Evolutionary conservation across 1,284 basidiomycete species (phyloP).

Genomic region (Sporisorium reilianum): DNA sequence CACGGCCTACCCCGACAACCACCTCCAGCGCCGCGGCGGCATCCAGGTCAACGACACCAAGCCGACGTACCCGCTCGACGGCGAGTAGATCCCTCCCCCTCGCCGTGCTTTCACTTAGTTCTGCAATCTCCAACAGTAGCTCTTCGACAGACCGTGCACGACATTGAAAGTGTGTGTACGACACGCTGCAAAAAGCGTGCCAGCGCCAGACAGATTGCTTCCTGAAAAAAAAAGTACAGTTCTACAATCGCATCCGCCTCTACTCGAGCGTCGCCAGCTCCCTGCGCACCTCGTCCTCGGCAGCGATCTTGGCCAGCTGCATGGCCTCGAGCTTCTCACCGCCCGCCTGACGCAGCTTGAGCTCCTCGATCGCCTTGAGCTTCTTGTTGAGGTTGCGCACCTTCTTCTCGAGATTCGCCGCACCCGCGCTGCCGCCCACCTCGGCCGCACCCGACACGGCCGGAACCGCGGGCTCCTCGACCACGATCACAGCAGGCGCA

Average conservation of each 20-base stretch:
- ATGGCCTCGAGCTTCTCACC: conserved; percentile 92
- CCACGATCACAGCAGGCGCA: conserved; percentile 9
- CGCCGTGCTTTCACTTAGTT: not conserved
- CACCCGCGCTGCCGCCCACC: conserved; percentile 51
- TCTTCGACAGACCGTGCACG: too few species aligned
- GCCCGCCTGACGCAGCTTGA: conserved; percentile 86
- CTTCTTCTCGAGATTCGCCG: conserved; percentile 69
- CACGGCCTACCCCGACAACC: conserved; percentile 69
- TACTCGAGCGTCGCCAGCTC: conserved; percentile 76
- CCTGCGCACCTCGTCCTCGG: conserved; percentile 82
- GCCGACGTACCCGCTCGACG: conserved; percentile 70
- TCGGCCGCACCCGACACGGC: conserved; percentile 45
- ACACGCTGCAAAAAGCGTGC: not conserved
- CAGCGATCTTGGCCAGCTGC: conserved; percentile 93
- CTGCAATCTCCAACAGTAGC: conserved; percentile 1
- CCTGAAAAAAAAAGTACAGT: not conserved
- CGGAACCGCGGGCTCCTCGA: conserved; percentile 18
- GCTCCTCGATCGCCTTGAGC: conserved; percentile 91
- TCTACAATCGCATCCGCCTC: not conserved
- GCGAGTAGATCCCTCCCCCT: conserved; percentile 58
- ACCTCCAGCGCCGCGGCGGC: conserved; percentile 67
- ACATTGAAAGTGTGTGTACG: not conserved
- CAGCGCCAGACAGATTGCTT: conserved; percentile 1
- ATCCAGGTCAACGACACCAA: conserved; percentile 67
- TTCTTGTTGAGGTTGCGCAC: conserved; percentile 90